Base-by-base conservation (phyloP, 768 basidiomycete species). In the Crucibulum laeve region DNA sequence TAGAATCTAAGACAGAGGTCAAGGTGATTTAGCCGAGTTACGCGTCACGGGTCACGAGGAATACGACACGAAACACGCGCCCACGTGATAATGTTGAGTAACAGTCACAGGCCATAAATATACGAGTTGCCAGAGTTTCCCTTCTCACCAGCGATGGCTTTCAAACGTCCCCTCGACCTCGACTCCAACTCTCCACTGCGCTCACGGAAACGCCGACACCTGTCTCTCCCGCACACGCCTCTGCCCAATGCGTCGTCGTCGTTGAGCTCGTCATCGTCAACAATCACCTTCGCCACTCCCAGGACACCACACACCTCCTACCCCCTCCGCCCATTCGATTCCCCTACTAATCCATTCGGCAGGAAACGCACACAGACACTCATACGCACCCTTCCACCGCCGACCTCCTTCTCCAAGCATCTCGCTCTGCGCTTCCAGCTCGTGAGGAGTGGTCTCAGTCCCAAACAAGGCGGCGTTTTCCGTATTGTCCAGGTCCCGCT, bases 301-400 rank as follows among this genome's bases (percentile, higher is more conserved):
- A 36, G 35, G 14, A 59, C 53, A 2, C 54, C 68, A 2, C 61
- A 62, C 45, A 73, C 71, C 2, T 69, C 74, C 1, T 71, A 71
- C 55, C 58, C 77, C 42, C 60, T 66, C 40, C 52, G 62, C 55
- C 80, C 84, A 3, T 75, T 68, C 4, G 84, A 87, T 63, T 85
- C 84, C 0, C 84, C 85, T 0, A 74, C 79, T 3, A 87, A 86
- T 51, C 85, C 84, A 0, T 81, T 87, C 46, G 81, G 82, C 13
- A 65, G 80, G 35, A 77, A 76, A 37, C 69, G 73, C 14, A 66
- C 67, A 11, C 63, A 67, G 15, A 57, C 68, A 11, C 51, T 72
- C 3, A 53, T 62, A 5, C 69, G 67, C 18, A 55, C 62, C 0
- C 60, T 74, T 6, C 74, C 74, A 1, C 52, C 64, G 0, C 57